Evolutionary conservation across 441 rosid species (phyloP), one percentile per base, ranked within the genome.

Genomic region (Pelargonium fulgidum): DNA sequence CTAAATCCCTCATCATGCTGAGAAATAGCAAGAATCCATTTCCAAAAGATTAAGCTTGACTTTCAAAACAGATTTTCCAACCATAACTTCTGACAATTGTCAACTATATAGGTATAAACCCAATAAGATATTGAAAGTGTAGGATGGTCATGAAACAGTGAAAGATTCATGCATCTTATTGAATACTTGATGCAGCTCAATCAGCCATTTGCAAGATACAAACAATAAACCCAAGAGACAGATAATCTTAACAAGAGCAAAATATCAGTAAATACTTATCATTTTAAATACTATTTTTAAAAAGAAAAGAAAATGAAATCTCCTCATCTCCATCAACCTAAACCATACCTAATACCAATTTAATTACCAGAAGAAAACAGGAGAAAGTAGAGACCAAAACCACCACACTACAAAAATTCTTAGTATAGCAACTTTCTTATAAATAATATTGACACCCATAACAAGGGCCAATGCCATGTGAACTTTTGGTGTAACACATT

Each of bases 361-460:
- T 75, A 67, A 83, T 77, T 69, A 84, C 61, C 68, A 62, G 73
- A 81, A 80, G 73, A 83, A 69, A 84, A 84, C 85, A 86, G 66
- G 66, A 44, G 68, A 44, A 65, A 45, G 50, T 11, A 45, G 50
- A 45, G 50, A 45, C 50, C 64, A 54, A 33, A 79, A 77, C 79
- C 61, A 71, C 76, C 63, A 41, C 54, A 29, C 64, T 39, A 26
- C 50, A 45, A 45, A 62, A 75, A 17, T 75, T 70, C 65, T 72
- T 66, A 74, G 63, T 41, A 71, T 61, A 68, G 65, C 61, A 62
- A 39, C 10, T 61, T 72, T 33, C 50, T 45, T 12, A 44, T 62
- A 56, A 69, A 62, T 69, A 20, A 69, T 68, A 68, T 48, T 70
- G 7, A 66, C 68, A 61, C 59, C 58, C 41, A 74, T 41, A 68